Evolutionary conservation across 768 basidiomycete genomes (phyloP).

Genomic region (Phlebiopsis gigantea): DNA sequence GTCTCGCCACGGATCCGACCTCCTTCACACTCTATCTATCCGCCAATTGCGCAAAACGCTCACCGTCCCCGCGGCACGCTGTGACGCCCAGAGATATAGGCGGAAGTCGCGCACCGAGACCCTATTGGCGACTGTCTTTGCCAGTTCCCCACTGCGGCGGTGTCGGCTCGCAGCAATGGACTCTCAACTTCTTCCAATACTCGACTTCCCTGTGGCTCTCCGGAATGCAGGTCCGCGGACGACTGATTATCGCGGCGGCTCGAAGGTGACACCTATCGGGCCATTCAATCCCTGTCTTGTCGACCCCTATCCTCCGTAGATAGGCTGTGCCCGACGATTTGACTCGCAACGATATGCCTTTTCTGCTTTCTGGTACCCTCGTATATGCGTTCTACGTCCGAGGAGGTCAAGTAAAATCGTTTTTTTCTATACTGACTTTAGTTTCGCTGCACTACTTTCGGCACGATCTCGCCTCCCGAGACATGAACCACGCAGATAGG

Average conservation of each 20-base stretch:
- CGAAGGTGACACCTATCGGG: not conserved
- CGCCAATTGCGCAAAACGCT: conserved; percentile 10
- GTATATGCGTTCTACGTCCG: not conserved
- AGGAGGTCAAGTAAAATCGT: not conserved
- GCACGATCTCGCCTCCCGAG: not conserved
- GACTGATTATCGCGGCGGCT: not conserved
- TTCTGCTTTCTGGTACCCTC: too few relatives aligned
- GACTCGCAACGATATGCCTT: not conserved
- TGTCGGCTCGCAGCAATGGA: not conserved
- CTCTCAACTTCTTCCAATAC: not conserved
- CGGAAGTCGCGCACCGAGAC: not conserved
- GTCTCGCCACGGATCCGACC: not conserved
- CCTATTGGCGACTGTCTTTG: not conserved
- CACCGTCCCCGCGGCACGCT: not conserved
- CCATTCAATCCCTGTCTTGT: not conserved
- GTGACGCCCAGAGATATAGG: not conserved
- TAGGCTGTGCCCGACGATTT: not conserved
- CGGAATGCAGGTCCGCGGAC: not conserved
- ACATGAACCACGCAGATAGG: not conserved
- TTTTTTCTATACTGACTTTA: not conserved
- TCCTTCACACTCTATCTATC: not conserved
- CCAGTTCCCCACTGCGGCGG: not conserved
- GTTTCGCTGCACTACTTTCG: not conserved
- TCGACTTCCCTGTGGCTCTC: not conserved
- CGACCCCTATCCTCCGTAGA: not conserved